phyloP scores from a whole-genome alignment of 495 filamentous ascomycete genomes.

The Choiromyces venosus region DNA sequence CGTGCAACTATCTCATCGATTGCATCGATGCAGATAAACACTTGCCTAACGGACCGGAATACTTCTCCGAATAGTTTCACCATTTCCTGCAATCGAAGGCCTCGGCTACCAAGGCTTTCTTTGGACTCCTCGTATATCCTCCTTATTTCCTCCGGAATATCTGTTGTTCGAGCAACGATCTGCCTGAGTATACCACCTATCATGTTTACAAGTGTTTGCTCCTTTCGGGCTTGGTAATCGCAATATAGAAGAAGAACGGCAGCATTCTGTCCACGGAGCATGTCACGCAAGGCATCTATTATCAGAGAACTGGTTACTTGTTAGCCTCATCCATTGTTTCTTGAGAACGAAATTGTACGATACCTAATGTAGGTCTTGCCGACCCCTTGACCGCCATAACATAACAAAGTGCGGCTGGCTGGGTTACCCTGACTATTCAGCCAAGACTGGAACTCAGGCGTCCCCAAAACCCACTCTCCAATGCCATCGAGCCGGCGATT shows the following conservation, averaged over 20 bases:
- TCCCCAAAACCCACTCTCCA: not conserved
- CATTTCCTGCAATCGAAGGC: not conserved
- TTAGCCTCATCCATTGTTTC: not conserved
- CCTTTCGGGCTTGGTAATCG: not conserved
- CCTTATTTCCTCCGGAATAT: not conserved
- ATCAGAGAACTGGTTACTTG: not conserved
- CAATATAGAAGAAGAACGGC: not conserved
- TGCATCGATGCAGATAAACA: not conserved
- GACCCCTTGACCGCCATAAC: not conserved
- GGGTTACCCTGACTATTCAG: not conserved
- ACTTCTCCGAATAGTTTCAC: not conserved
- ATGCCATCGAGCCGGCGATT: not conserved
- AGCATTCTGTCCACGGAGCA: not conserved
- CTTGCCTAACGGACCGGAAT: not conserved
- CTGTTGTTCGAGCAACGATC: too few species aligned
- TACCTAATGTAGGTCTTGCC: not conserved
- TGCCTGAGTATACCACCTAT: not conserved
- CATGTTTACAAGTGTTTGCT: not conserved
- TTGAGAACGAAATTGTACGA: not conserved
- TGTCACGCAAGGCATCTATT: not conserved
- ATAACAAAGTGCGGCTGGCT: not conserved
- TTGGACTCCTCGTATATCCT: not conserved
- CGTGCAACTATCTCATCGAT: not conserved
- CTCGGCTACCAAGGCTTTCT: not conserved
- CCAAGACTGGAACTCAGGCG: not conserved